Conservation (phyloP, 768 basidiomycete genomes). For the Mrakia frigida region DNA sequence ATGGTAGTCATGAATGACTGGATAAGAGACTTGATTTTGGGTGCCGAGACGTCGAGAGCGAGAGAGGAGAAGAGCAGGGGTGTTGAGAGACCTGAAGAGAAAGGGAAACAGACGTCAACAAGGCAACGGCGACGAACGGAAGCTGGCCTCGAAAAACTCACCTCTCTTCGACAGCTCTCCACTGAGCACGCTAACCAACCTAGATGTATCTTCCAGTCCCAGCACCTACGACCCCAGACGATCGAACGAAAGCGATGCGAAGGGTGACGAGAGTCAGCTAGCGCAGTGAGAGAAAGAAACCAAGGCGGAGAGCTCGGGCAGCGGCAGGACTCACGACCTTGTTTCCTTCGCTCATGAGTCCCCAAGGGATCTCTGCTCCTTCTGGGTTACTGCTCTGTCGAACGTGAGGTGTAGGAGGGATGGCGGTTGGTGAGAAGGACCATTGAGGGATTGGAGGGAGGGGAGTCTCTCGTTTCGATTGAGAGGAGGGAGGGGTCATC, state of each 20-base stretch:
- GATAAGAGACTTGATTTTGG: constrained; percentile 71
- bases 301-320: neutral
- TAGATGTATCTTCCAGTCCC: neutral
- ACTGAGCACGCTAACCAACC: neutral
- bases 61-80: constrained; percentile 87
- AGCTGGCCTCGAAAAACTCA: neutral
- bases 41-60: constrained; percentile 74
- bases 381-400: constrained; percentile 3
- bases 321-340: constrained; percentile 1
- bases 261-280: neutral
- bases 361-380: constrained; percentile 12
- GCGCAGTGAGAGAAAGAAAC: neutral
- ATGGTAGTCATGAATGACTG: constrained; percentile 60
- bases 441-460: constrained; percentile 15
- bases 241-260: neutral
- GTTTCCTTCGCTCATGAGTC: constrained; percentile 7
- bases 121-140: too few species aligned
- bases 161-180: constrained; percentile 15
- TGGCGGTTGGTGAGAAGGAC: constrained; percentile 1
- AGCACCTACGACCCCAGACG: neutral
- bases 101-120: neutral
- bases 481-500: constrained; percentile 8
- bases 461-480: constrained; percentile 10
- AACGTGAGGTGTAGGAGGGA: neutral
- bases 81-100: constrained; percentile 45